Percentiles rank a stretch among this genome's conserved stretches.
Conservation (phyloP, 1,139 yeast species). For the Diutina mesorugosa region DNA sequence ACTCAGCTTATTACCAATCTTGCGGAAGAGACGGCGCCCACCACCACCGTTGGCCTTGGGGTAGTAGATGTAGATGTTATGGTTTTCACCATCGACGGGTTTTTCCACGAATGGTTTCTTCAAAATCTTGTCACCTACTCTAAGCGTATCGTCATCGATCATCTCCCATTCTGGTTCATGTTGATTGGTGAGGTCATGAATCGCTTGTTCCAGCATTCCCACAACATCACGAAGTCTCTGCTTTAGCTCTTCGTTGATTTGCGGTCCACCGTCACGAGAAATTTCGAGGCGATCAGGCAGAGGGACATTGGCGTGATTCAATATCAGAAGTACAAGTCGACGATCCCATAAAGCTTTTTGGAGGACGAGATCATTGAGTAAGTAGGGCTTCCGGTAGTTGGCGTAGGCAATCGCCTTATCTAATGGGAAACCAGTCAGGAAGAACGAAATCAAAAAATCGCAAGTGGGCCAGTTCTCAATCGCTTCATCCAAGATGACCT, state of each 20-base stretch:
- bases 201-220: slow-evolving; percentile 28
- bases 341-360: slow-evolving; percentile 97
- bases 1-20: slow-evolving; percentile 93
- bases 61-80: slow-evolving; percentile 88
- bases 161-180: slow-evolving; percentile 79
- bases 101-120: slow-evolving; percentile 93
- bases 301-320: slow-evolving; percentile 74
- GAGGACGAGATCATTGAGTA: slow-evolving; percentile 78
- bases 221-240: slow-evolving; percentile 21
- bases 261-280: slow-evolving; percentile 95
- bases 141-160: slow-evolving; percentile 80
- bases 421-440: slow-evolving; percentile 91
- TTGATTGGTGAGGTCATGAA: slow-evolving; percentile 48
- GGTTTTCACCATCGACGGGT: slow-evolving; percentile 99
- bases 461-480: slow-evolving; percentile 98
- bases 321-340: slow-evolving; percentile 69
- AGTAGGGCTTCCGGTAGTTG: slow-evolving; percentile 77
- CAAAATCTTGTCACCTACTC: slow-evolving; percentile 59
- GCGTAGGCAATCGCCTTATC: slow-evolving; percentile 92
- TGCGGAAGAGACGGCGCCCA: slow-evolving; percentile 85
- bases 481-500: slow-evolving; percentile 84
- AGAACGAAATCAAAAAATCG: slow-evolving; percentile 85
- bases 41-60: slow-evolving; percentile 91
- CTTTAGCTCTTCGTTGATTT: slow-evolving; percentile 49
- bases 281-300: slow-evolving; percentile 83